Base-by-base conservation (phyloP, 2,329 filamentous ascomycete species). In the Dactylellina drechsleri region DNA sequence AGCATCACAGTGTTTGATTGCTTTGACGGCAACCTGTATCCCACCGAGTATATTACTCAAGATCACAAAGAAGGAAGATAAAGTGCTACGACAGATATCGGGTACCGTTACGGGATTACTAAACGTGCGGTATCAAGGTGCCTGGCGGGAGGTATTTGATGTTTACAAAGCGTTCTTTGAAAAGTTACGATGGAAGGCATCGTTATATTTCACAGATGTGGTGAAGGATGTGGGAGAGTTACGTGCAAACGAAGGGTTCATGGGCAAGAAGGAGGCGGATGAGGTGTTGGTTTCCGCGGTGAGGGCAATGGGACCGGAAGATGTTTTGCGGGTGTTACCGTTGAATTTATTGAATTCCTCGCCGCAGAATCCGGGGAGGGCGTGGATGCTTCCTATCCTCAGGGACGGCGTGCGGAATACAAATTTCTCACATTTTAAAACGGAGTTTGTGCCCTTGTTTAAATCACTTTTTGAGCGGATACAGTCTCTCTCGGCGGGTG, bases 191-290 rank as follows among this genome's bases (percentile, higher is more conserved):
- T 98, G 94, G 94, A 89, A 89, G 73, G 89, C 93, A 1, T 87
- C 90, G 78, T 92, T 93, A 4, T 89, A 93, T 75, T 85, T 98
- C 77, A 85, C 89, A 54, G 89, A 89, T 65, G 87, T 95, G 52
- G 88, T 93, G 76, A 91, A 89, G 80, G 90, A 87, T 1, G 86
- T 99, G 67, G 95, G 95, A 47, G 93, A 97, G 76, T 86, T 99
- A 64, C 90, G 95, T 72, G 88, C 90, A 74, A 96, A 92, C 79
- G 90, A 95, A 23, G 91, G 92, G 0, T 99, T 99, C 82, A 86
- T 90, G 68, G 92, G 92, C 62, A 99, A 98, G 84, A 96, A 96
- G 82, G 91, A 98, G 81, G 94, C 94, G 0, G 95, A 99, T 79
- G 89, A 91, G 66, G 91, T 99, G 8, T 88, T 99, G 57, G 92